Conservation (phyloP, 371 early-diverging fungal genomes). For the Funneliformis caledonium region DNA sequence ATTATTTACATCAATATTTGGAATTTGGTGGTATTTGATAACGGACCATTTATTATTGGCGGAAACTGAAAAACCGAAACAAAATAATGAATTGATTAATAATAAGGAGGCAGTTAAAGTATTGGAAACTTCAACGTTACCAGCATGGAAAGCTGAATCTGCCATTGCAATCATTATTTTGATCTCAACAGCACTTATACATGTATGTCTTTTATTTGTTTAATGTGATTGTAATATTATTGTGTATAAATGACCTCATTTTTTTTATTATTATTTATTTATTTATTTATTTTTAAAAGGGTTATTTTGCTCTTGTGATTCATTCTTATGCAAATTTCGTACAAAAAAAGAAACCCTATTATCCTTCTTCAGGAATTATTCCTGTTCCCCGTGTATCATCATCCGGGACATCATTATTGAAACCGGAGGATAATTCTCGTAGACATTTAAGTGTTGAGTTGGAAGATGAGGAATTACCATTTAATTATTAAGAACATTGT, state of each 20-base stretch:
- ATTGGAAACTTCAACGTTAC: not conserved
- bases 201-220: not conserved
- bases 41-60: slow-evolving; percentile 12
- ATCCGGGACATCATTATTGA: slow-evolving; percentile 1
- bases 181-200: not conserved
- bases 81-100: too few relatives aligned
- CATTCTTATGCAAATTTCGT: slow-evolving; percentile 10
- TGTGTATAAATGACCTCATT: not conserved
- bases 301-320: slow-evolving; percentile 34
- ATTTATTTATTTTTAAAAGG: slow-evolving; percentile 2
- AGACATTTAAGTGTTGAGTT: too few relatives aligned
- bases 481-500: too few relatives aligned
- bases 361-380: not conserved
- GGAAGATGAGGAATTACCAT: not conserved
- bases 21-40: slow-evolving; percentile 13
- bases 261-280: not conserved
- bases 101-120: not conserved
- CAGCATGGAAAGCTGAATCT: slow-evolving; percentile 32
- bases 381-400: not conserved
- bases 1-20: slow-evolving; percentile 48
- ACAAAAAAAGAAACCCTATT: not conserved
- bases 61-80: not conserved
- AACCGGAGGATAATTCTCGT: not conserved
- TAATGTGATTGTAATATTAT: not conserved
- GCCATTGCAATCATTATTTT: slow-evolving; percentile 4